Conservation (phyloP, 2,329 filamentous ascomycete species). For the Nectriaceae sp. region DNA sequence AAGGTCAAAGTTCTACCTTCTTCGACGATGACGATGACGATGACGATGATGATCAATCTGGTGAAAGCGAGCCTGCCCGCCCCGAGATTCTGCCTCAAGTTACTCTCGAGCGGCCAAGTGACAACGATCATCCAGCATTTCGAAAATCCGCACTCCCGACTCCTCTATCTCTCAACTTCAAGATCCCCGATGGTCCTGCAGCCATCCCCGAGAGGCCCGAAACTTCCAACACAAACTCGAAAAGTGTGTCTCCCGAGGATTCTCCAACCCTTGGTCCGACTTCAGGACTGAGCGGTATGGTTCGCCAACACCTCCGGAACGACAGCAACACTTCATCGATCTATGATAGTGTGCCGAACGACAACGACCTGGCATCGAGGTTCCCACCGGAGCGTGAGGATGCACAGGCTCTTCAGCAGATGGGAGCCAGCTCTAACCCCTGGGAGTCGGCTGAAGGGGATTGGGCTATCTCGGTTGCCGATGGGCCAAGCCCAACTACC, state of each 20-base stretch:
- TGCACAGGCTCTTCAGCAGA: constrained; percentile 14
- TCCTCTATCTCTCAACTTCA: constrained; percentile 39
- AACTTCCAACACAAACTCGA: constrained; percentile 14
- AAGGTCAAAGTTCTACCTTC: constrained; percentile 40
- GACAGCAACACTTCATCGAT: constrained; percentile 82
- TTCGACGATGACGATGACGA: constrained; percentile 49
- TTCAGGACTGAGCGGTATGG: constrained; percentile 73
- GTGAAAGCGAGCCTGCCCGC: constrained; percentile 7
- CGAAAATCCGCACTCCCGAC: constrained; percentile 47
- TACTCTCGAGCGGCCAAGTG: constrained; percentile 49
- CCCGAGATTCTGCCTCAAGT: constrained; percentile 36
- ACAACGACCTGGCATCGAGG: constrained; percentile 30
- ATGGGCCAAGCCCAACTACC: constrained; percentile 21
- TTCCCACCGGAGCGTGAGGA: constrained; percentile 40
- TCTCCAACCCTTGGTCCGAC: constrained; percentile 79
- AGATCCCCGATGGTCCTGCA: constrained; percentile 1
- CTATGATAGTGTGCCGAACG: constrained; percentile 54
- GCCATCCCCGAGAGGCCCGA: constrained; percentile 8
- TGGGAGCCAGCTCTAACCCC: constrained; percentile 41
- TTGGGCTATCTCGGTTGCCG: constrained; percentile 28
- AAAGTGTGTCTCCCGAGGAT: constrained; percentile 48
- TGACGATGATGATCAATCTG: constrained; percentile 44
- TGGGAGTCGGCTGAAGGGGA: constrained; percentile 44
- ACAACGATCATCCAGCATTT: constrained; percentile 57
- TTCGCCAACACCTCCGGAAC: constrained; percentile 80